Evolutionary conservation across 2,329 filamentous ascomycete genomes (phyloP), one percentile per base, ranked within the genome.

Genomic region (Beauveria sp.): DNA sequence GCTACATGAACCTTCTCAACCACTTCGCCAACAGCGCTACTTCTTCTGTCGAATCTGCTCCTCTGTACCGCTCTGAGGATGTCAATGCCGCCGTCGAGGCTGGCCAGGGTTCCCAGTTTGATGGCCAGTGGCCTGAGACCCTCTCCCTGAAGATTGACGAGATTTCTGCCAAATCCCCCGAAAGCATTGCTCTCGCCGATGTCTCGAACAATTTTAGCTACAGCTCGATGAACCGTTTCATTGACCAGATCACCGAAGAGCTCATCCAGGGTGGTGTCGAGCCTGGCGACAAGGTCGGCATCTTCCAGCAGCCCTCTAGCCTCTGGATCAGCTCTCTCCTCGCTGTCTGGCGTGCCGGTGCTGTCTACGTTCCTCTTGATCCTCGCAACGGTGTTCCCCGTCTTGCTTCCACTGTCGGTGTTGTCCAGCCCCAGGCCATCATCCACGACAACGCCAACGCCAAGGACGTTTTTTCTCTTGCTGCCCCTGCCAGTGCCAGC

Each of bases 341-440:
- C 3, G 79, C 75, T 8, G 75, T 80, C 44, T 63, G 72, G 58
- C 67, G 70, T 0, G 55, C 75, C 14, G 77, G 77, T 1, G 70
- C 67, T 8, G 65, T 72, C 1, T 76, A 76, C 41, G 68, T 78
- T 5, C 76, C 76, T 3, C 67, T 82, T 0, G 80, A 82, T 59
- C 53, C 68, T 1, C 3, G 62, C 64, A 10, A 54, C 61, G 6
- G 54, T 48, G 43, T 62, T n/a, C 48, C 60, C 14, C 60, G 60
- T 34, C 59, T 61, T 28, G 52, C 53, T n/a, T 55, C 59, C 18
- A 61, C 59, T n/a, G 47, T 57, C 22, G 46, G 53, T 26, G 59
- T 61, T 20, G 68, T 75, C 12, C 8, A 68, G 70, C 48, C 70
- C 69, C 52, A 52, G 68, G 47, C 71, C 71, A n/a, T 61, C 34